A percentile compares a stretch with the other conserved stretches of the same genome.
Conservation (phyloP, 345 rosid species). For the Citrus inodora region DNA sequence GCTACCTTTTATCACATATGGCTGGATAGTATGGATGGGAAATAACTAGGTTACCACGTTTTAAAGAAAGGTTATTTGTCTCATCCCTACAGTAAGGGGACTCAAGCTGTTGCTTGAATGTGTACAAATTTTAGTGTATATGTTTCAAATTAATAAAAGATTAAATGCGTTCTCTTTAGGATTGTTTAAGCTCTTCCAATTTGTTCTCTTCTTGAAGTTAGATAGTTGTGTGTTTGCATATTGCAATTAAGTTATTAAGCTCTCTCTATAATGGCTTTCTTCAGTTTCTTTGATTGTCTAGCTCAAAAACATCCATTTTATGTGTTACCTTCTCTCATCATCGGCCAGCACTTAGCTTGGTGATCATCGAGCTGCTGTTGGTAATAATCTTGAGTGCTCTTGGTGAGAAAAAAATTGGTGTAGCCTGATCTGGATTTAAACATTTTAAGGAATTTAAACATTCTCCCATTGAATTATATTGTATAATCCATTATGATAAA, state of each 20-base stretch:
- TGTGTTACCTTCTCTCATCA: neutral
- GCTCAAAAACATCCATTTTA: neutral
- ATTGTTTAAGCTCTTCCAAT: too few species aligned
- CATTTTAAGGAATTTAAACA: neutral
- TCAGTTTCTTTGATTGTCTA: neutral
- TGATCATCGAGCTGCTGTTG: neutral
- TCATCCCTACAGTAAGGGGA: neutral
- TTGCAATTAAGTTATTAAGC: too few species aligned
- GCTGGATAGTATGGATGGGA: neutral
- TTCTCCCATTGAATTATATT: neutral
- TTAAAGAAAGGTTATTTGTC: neutral
- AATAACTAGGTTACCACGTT: neutral
- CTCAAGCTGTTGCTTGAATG: neutral
- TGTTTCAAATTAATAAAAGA: neutral
- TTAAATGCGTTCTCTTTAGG: neutral
- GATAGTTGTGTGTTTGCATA: too few species aligned
- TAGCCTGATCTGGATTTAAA: neutral
- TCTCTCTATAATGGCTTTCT: neutral
- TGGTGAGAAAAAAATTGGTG: neutral
- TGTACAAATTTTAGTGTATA: neutral
- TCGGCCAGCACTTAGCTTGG: neutral
- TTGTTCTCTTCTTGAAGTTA: neutral
- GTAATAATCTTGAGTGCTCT: neutral
- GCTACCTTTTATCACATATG: neutral
- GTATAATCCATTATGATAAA: neutral